Evolutionary conservation across 1,139 yeast genomes (phyloP).

Genomic region (Taphrina pruni): DNA sequence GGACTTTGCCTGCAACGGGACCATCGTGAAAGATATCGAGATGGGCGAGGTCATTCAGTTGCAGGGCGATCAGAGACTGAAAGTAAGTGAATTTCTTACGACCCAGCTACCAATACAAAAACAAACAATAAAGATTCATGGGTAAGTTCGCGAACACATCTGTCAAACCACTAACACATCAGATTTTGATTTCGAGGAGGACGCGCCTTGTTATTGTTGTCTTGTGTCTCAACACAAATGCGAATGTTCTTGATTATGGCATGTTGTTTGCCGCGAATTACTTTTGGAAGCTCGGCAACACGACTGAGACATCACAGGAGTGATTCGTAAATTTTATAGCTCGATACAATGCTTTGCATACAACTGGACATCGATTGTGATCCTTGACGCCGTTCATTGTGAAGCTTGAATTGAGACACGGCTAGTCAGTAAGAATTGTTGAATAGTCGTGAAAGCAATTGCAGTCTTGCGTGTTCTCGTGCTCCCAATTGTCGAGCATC

Average conservation of each 20-base stretch:
- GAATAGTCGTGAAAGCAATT: not conserved
- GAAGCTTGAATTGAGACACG: too few species aligned
- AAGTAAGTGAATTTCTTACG: constrained; percentile 91
- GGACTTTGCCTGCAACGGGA: constrained; percentile 98
- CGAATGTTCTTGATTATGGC: too few species aligned
- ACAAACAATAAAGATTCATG: constrained; percentile 97
- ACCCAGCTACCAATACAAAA: constrained; percentile 86
- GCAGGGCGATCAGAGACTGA: constrained; percentile 98
- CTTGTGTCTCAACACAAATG: not conserved
- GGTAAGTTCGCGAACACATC: constrained; percentile 55
- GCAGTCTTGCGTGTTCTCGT: not conserved
- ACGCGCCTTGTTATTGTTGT: too few species aligned
- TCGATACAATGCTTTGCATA: too few species aligned
- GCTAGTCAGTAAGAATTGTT: not conserved
- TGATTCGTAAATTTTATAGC: too few species aligned
- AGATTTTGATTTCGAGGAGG: not conserved
- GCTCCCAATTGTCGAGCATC: not conserved
- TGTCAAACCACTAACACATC: not conserved
- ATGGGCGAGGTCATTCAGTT: constrained; percentile 96
- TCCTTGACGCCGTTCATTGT: too few species aligned
- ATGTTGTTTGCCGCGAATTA: too few species aligned
- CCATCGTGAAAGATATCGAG: constrained; percentile 94
- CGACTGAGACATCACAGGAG: too few species aligned
- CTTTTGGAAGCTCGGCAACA: too few species aligned
- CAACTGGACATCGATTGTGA: too few species aligned